These are phyloP conservation scores for Kingdonia uniflora DNA, from an alignment of 164 flowering plant genomes.

Conservation along the genomic window DNA sequence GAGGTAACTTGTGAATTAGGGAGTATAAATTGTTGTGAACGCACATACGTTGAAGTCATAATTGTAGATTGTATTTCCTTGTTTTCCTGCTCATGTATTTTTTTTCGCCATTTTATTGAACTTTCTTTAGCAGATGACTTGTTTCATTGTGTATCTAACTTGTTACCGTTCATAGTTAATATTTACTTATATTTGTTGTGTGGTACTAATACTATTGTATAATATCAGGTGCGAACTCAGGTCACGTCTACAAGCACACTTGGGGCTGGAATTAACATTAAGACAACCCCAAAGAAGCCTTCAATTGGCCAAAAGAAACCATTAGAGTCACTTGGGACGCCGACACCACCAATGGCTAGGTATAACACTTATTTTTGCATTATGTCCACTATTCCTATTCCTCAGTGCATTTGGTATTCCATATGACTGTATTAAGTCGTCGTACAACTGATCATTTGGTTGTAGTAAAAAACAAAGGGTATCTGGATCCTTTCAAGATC, in stretches of 20 bases:
- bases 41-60: no score
- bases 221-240: conserved; percentile 35
- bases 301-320: conserved; percentile 82
- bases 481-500: conserved; percentile 64
- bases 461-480: conserved; percentile 89
- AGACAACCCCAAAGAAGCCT: conserved; percentile 57
- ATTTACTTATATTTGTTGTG: not conserved
- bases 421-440: conserved; percentile 1
- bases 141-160: not conserved
- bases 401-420: not conserved
- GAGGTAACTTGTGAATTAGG: no score
- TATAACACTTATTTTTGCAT: conserved; percentile 18
- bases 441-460: not conserved
- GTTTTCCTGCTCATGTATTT: no score
- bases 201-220: not conserved
- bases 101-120: no score
- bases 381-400: no score
- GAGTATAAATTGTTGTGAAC: no score
- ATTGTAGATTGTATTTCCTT: no score
- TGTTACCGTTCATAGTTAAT: not conserved
- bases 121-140: not conserved
- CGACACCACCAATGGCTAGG: conserved; percentile 61
- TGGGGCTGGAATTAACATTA: conserved; percentile 33
- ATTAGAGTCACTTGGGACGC: conserved; percentile 50
- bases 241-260: conserved; percentile 31